Evolutionary conservation across 352 stramenopile species (phyloP), one percentile per base, ranked within the genome.

Genomic region (Phytophthora syringae): DNA sequence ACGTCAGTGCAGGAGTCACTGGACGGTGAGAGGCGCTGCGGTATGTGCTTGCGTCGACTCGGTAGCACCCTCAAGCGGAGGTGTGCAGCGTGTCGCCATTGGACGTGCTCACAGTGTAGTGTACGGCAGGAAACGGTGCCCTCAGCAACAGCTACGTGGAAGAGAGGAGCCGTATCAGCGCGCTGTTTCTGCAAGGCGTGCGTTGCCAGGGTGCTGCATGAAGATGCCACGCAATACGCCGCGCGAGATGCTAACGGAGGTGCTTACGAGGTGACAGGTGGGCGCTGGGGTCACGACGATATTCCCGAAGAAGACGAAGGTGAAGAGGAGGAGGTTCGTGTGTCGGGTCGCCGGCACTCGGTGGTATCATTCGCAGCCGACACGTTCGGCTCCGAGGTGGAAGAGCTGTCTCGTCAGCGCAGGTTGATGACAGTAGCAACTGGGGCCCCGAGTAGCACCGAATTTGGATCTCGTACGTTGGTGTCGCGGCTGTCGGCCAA

Each of bases 101-200:
- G 67, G 62, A 72, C 67, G 21, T 76, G 67, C 22, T 42, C 57
- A 12, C 57, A 72, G 18, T 92, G 83, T 67, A 82, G 83, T 32
- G 60, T 84, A 4, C 72, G 76, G 1, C 76, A 76, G 44, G 79
- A 89, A 42, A 79, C 80, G 37, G 64, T 81, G 36, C 64, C 72
- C 1, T 69, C 71, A n/a, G 28, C 30, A 12, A 58, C 30, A 55
- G 21, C 30, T 39, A 25, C n/a, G 30, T 53, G 43, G 52, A 27
- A 12, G 30, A 61, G 48, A 7, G 56, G 30, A 5, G 13, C 52
- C 28, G 42, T 76, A n/a, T 40, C 36, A 0, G 63, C 80, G 1
- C 76, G 79, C 7, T 89, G 80, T 64, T 88, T 92, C 43, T 92
- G 83, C 51, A 78, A 79, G 39, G 63, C 77, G 48, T 92, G 83